A percentile compares a stretch with the other conserved stretches of the same genome.
phyloP scores from a whole-genome alignment of 2,329 filamentous ascomycete species.

The Pestalotiopsis sp. region DNA sequence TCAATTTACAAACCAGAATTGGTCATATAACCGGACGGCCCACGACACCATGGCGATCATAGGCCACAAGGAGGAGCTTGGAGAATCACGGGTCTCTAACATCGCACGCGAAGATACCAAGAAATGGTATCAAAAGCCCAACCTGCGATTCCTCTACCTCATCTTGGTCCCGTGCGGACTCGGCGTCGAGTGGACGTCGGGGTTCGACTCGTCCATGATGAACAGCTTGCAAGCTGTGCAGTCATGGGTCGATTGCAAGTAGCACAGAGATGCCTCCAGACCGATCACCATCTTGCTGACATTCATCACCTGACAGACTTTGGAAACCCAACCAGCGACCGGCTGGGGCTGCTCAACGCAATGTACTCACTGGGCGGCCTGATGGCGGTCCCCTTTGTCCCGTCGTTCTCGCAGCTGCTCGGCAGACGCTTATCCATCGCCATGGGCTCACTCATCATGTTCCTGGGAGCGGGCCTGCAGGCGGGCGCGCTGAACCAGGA shows the following conservation, averaged over 20 bases:
- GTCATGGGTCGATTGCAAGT: slow-evolving; percentile 38
- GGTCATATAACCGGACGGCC: too few species aligned
- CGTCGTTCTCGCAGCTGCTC: slow-evolving; percentile 36
- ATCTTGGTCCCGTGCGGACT: slow-evolving; percentile 40
- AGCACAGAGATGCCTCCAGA: not conserved
- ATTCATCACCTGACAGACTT: slow-evolving; percentile 32
- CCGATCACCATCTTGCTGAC: not conserved
- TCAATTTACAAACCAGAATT: too few species aligned
- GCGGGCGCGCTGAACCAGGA: slow-evolving; percentile 48
- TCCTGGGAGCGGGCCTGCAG: slow-evolving; percentile 34
- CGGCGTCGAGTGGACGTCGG: slow-evolving; percentile 46
- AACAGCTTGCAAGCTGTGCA: slow-evolving; percentile 42
- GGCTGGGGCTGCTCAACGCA: slow-evolving; percentile 43
- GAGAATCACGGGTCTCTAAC: slow-evolving; percentile 33
- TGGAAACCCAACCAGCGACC: slow-evolving; percentile 37
- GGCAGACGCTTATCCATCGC: slow-evolving; percentile 48
- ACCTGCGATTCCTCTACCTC: slow-evolving; percentile 39
- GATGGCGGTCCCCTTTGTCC: slow-evolving; percentile 43
- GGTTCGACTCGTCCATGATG: slow-evolving; percentile 46
- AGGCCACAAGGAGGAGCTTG: slow-evolving; percentile 34
- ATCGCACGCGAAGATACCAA: slow-evolving; percentile 36
- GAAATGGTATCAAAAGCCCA: slow-evolving; percentile 42
- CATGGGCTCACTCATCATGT: slow-evolving; percentile 31
- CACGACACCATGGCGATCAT: slow-evolving; percentile 36
- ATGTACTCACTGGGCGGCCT: slow-evolving; percentile 44